These are phyloP conservation scores for Eruca vesicaria DNA, from an alignment of 441 rosid genomes.

Conservation along the genomic window DNA sequence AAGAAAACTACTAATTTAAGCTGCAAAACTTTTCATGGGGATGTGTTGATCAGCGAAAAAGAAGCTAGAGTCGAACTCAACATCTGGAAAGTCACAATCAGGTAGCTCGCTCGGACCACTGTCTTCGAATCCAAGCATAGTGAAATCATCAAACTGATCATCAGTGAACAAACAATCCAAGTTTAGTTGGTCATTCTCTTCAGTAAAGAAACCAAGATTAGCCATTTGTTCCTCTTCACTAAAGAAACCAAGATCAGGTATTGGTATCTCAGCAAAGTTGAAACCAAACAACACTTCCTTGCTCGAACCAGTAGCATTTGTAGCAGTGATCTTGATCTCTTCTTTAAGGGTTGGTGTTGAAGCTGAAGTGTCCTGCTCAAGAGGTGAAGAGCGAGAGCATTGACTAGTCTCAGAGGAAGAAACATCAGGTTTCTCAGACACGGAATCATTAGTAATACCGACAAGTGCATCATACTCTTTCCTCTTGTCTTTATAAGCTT, in stretches of 20 bases:
- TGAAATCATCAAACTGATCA: slow-evolving; percentile 42
- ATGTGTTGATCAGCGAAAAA: slow-evolving; percentile 53
- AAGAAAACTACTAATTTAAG: slow-evolving; percentile 14
- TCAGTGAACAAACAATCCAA: slow-evolving; percentile 40
- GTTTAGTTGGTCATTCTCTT: slow-evolving; percentile 18
- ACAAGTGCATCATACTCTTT: slow-evolving; percentile 55
- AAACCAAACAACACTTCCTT: slow-evolving; percentile 34
- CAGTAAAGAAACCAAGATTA: slow-evolving; percentile 46
- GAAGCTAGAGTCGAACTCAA: slow-evolving; percentile 51
- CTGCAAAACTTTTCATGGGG: slow-evolving; percentile 78
- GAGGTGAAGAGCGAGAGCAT: slow-evolving; percentile 45
- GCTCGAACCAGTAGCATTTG: slow-evolving; percentile 17
- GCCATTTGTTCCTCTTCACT: slow-evolving; percentile 21
- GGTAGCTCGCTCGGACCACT: slow-evolving; percentile 68
- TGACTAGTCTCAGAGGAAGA: slow-evolving; percentile 44
- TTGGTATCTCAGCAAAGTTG: slow-evolving; percentile 41
- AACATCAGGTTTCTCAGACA: slow-evolving; percentile 2
- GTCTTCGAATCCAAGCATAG: slow-evolving; percentile 50
- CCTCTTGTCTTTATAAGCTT: slow-evolving; percentile 66
- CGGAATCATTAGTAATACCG: slow-evolving; percentile 7
- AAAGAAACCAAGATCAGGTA: slow-evolving; percentile 47
- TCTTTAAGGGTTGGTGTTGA: slow-evolving; percentile 12
- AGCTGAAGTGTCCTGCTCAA: slow-evolving; percentile 44
- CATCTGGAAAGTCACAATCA: slow-evolving; percentile 62
- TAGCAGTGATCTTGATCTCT: not conserved